phyloP scores from a whole-genome alignment of 805 yeast species.

The Barnettozyma salicaria region DNA sequence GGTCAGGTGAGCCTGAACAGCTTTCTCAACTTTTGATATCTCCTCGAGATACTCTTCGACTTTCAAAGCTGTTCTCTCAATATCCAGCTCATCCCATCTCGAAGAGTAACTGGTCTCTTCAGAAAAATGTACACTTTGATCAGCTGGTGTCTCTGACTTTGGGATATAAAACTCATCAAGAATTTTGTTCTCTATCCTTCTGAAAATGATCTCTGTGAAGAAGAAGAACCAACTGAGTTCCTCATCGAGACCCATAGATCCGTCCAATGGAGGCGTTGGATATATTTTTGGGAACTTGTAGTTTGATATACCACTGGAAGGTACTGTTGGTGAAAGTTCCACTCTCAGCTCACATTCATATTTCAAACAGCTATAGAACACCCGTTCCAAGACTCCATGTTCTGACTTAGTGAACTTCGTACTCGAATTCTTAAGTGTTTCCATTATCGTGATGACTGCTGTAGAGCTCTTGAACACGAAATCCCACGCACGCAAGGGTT shows the following conservation, averaged over 20 bases:
- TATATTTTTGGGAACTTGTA: constrained; percentile 22
- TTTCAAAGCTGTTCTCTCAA: constrained; percentile 10
- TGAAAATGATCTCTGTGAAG: constrained; percentile 22
- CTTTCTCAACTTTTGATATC: constrained; percentile 18
- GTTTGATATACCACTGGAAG: constrained; percentile 23
- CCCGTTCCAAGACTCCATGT: constrained; percentile 16
- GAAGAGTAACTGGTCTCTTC: constrained; percentile 12
- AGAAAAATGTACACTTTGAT: neutral
- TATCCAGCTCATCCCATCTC: constrained; percentile 17
- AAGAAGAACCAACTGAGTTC: constrained; percentile 24
- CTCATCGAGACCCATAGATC: constrained; percentile 13
- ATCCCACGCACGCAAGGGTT: constrained; percentile 23
- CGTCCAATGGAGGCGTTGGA: constrained; percentile 22
- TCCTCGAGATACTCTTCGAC: constrained; percentile 15
- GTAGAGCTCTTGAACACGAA: constrained; percentile 19
- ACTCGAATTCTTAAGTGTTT: constrained; percentile 17
- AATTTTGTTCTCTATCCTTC: constrained; percentile 23
- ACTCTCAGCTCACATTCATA: constrained; percentile 24
- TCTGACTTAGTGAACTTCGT: constrained; percentile 17
- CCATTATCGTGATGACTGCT: constrained; percentile 18
- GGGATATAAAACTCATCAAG: constrained; percentile 23
- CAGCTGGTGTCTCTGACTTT: too few relatives aligned
- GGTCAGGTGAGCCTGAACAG: constrained; percentile 14
- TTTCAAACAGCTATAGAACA: constrained; percentile 22
- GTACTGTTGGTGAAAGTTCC: constrained; percentile 23